A percentile compares a stretch with the other conserved stretches of the same genome.
Evolutionary conservation across 257 asterid species (phyloP).

Genomic region (Coffea eugenioides): DNA sequence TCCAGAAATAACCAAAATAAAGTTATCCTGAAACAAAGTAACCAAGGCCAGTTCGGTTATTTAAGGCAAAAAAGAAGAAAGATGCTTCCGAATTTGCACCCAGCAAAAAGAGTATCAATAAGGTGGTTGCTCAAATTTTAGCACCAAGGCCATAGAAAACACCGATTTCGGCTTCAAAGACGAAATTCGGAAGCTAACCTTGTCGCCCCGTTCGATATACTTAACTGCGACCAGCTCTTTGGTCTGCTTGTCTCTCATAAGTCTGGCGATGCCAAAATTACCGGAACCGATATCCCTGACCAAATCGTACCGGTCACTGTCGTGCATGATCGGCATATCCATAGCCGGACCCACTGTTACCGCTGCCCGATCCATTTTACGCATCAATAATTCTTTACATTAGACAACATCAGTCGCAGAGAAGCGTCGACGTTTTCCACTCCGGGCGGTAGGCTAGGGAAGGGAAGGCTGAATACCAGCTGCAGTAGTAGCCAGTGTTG

Average conservation of each 20-base stretch:
- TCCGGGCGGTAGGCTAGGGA: background rate
- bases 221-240: constrained; percentile 80
- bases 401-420: background rate
- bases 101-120: constrained; percentile 2
- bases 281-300: constrained; percentile 86
- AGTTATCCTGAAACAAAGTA: background rate
- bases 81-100: background rate
- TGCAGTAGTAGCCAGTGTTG: constrained; percentile 3
- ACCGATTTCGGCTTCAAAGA: background rate
- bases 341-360: constrained; percentile 49
- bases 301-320: constrained; percentile 79
- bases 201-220: constrained; percentile 85
- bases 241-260: constrained; percentile 80
- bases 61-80: background rate
- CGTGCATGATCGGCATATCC: constrained; percentile 97
- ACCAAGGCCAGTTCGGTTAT: constrained; percentile 6
- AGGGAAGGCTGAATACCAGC: background rate
- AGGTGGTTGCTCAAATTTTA: constrained; percentile 1
- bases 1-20: constrained; percentile 14
- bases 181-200: constrained; percentile 41
- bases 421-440: background rate
- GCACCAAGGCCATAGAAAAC: background rate
- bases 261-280: constrained; percentile 78
- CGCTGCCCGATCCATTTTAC: constrained; percentile 68
- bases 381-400: background rate